Base-by-base conservation (phyloP, 768 basidiomycete genomes). In the Agrocybe pediades region DNA sequence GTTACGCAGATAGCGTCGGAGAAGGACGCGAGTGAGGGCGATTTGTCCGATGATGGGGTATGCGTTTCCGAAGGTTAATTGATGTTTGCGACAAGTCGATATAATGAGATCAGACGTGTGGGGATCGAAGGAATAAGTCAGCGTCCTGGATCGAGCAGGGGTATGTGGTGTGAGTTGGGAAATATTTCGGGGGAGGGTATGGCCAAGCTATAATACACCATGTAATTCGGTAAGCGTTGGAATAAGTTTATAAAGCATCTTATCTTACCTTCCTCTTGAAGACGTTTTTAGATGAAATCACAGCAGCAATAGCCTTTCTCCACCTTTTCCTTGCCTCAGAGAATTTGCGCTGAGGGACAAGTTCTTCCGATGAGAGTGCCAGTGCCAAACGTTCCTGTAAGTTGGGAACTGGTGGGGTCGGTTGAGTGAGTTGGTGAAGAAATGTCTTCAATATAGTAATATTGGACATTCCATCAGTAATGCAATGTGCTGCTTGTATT, bases 1-100 rank as follows among this genome's bases (percentile, higher is more conserved):
- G 0, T 83, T 82, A 4, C 69, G 71, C 11, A 79, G 58, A 54
- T 76, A 81, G 29, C 69, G 72, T 23, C 74, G 70, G 42, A 78
- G 76, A 11, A 85, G 71, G 7, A 84, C 58, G 1, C 83, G 79
- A 5, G 82, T 71, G 48, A 80, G 65, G 0, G 78, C 83, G 9
- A 84, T 68, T 60, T 86, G 85, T 1, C 70, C 76, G 19, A 85
- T 69, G 2, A 79, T 69, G 2, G 80, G 73, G 33, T 73, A 75
- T 4, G 72, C 80, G 41, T 76, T 74, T 0, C 83, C 83, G 33
- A 85, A 79, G 0, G 83, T 83, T 20, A 84, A 26, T 0, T 62
- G 58, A 17, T 78, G 62, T 29, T 63, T 59, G 41, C 75, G 76
- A 57, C 82, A 83, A 26, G 65, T 72, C 16, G 61, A 57, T 20